phyloP scores from a whole-genome alignment of 2,329 filamentous ascomycete genomes.

The Calonectria honghensis region DNA sequence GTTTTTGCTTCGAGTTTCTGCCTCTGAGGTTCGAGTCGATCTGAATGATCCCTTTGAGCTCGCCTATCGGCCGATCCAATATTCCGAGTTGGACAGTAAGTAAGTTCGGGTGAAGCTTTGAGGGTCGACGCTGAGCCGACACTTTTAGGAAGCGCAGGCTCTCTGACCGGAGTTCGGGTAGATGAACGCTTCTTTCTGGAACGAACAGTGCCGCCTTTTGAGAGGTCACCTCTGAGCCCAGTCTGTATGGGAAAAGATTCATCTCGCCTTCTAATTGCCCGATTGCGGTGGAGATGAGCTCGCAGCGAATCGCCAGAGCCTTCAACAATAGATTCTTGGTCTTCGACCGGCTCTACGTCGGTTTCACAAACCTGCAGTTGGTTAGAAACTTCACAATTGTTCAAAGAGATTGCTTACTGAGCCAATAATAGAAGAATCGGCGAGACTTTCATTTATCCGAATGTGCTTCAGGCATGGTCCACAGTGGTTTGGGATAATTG shows the following conservation, averaged over 20 bases:
- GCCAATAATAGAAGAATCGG: conserved; percentile 54
- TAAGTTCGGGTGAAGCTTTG: conserved; percentile 27
- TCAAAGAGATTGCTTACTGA: conserved; percentile 48
- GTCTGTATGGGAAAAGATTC: neutral
- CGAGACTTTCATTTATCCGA: conserved; percentile 49
- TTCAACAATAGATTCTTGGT: neutral
- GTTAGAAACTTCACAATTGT: neutral
- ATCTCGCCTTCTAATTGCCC: neutral
- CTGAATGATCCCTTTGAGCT: conserved; percentile 50
- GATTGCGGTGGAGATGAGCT: conserved; percentile 22
- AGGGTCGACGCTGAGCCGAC: neutral
- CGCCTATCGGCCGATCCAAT: conserved; percentile 55
- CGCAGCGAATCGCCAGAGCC: conserved; percentile 28
- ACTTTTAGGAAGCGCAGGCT: neutral
- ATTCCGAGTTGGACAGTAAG: conserved; percentile 51
- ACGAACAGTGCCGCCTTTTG: neutral
- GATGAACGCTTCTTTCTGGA: neutral
- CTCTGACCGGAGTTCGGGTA: too few relatives aligned
- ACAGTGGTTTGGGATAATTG: conserved; percentile 60
- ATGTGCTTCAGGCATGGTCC: conserved; percentile 53
- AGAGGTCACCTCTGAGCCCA: neutral
- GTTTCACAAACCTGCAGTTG: conserved; percentile 2
- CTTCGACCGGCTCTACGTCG: neutral
- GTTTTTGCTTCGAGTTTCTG: conserved; percentile 29
- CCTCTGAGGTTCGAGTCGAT: conserved; percentile 27